Conservation (phyloP, 495 filamentous ascomycete genomes). For the Parathielavia hyrcaniae region DNA sequence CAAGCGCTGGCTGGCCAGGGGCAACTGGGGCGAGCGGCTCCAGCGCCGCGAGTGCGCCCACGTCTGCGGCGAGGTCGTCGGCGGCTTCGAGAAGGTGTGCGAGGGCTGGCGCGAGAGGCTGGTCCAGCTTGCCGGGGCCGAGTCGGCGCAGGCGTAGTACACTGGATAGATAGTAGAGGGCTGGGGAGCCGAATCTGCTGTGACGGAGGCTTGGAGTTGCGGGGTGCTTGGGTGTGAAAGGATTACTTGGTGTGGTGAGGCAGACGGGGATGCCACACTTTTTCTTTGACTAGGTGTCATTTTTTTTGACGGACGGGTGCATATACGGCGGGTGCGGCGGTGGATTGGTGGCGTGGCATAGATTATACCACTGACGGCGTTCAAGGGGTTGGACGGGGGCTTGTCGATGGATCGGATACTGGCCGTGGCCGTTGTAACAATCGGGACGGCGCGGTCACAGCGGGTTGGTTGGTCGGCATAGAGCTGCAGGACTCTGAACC, state of each 20-base stretch:
- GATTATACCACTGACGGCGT: constrained; percentile 4
- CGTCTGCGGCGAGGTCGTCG: constrained; percentile 78
- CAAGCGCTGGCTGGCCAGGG: constrained; percentile 67
- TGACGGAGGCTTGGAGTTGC: background rate
- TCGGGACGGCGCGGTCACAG: background rate
- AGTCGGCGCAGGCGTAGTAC: background rate
- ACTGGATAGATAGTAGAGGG: too few species aligned
- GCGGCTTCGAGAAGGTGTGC: constrained; percentile 85
- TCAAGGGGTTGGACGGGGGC: background rate
- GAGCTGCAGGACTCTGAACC: background rate
- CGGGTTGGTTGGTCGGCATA: background rate
- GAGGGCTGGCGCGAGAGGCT: constrained; percentile 50
- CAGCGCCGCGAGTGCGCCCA: constrained; percentile 67
- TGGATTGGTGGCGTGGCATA: background rate
- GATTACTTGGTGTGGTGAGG: background rate
- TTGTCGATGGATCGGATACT: background rate
- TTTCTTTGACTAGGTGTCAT: background rate
- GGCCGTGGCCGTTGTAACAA: background rate
- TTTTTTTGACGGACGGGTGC: background rate
- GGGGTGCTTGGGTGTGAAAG: too few species aligned
- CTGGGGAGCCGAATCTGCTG: too few species aligned
- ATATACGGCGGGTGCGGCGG: background rate
- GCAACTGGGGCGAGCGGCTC: constrained; percentile 73
- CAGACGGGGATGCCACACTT: background rate
- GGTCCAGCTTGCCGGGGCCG: constrained; percentile 40